These are phyloP conservation scores for Kwoniella mangroviensis DNA, from an alignment of 768 basidiomycete species.

Conservation along the genomic window DNA sequence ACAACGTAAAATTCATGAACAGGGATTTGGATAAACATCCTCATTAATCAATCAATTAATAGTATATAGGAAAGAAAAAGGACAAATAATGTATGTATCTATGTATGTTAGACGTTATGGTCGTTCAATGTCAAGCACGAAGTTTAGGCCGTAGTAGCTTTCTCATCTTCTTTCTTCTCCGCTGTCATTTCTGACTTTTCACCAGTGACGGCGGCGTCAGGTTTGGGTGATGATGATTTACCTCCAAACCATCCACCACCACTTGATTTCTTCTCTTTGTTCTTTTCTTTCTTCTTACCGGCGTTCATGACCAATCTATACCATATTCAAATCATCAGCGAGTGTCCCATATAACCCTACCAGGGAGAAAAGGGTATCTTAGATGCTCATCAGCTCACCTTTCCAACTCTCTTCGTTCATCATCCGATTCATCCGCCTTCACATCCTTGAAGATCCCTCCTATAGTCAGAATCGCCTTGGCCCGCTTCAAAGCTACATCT, in stretches of 20 bases:
- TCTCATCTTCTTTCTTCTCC: background rate
- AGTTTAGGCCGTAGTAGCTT: background rate
- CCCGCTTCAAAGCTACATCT: slow-evolving; percentile 73
- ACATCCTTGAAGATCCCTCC: slow-evolving; percentile 88
- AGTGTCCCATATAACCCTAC: too few relatives aligned
- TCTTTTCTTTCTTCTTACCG: slow-evolving; percentile 57
- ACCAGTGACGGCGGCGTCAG: background rate
- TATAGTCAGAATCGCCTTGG: slow-evolving; percentile 86
- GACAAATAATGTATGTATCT: background rate
- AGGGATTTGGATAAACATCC: background rate
- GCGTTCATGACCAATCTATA: slow-evolving; percentile 55
- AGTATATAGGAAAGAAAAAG: background rate
- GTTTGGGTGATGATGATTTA: slow-evolving; percentile 16
- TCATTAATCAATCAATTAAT: background rate
- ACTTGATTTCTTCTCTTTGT: slow-evolving; percentile 41
- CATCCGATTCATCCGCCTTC: slow-evolving; percentile 85
- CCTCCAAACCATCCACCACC: slow-evolving; percentile 37
- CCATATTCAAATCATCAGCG: background rate
- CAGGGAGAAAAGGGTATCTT: background rate
- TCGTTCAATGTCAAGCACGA: background rate
- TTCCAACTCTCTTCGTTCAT: slow-evolving; percentile 92
- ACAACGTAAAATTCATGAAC: too few relatives aligned
- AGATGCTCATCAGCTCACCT: slow-evolving; percentile 62
- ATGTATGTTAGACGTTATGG: background rate
- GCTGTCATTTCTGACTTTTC: background rate